Conservation (phyloP, 2,329 filamentous ascomycete genomes). For the Cadophora luteo-olivacea region DNA sequence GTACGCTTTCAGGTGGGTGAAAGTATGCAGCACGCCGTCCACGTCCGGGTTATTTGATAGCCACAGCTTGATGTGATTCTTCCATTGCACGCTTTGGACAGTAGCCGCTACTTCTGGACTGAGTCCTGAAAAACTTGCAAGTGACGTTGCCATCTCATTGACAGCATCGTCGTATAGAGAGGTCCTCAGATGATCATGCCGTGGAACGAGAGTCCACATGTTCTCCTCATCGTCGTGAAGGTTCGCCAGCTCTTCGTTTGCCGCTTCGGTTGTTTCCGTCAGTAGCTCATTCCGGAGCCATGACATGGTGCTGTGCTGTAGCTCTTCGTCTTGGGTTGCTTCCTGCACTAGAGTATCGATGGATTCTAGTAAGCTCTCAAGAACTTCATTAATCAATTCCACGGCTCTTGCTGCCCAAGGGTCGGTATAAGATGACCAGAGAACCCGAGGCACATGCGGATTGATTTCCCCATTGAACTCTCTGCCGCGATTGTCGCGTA, state of each 20-base stretch:
- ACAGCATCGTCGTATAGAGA: neutral
- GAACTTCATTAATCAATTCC: neutral
- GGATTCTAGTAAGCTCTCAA: neutral
- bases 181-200: neutral
- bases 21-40: constrained; percentile 20
- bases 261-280: neutral
- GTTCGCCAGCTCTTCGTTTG: constrained; percentile 3
- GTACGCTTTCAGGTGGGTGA: constrained; percentile 27
- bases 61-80: constrained; percentile 11
- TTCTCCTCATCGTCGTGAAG: neutral
- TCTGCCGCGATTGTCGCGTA: constrained; percentile 19
- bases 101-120: neutral
- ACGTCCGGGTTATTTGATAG: constrained; percentile 16
- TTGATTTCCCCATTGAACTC: constrained; percentile 24
- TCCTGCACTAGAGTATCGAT: constrained; percentile 1
- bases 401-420: neutral
- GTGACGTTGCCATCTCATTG: neutral
- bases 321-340: constrained; percentile 9
- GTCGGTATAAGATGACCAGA: neutral
- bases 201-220: constrained; percentile 9
- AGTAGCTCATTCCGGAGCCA: neutral
- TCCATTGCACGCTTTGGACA: neutral
- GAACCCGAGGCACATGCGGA: constrained; percentile 13
- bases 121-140: neutral
- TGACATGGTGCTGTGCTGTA: neutral